Evolutionary conservation across 108 stramenopile genomes (phyloP).

Genomic region (Skeletonema grethae): DNA sequence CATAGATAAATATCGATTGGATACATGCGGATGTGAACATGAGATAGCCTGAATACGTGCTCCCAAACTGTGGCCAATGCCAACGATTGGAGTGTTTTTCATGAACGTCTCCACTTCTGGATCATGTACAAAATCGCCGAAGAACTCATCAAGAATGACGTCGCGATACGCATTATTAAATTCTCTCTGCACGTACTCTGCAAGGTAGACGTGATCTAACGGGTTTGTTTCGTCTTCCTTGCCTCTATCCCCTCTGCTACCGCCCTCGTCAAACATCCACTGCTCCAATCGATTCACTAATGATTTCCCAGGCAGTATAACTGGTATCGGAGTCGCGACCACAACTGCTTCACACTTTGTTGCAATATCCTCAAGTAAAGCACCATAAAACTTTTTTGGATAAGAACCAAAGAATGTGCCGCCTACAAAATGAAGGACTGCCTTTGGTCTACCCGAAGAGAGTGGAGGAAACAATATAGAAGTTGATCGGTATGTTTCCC

Average conservation of each 20-base stretch:
- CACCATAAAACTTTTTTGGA: slow-evolving; percentile 70
- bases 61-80: slow-evolving; percentile 81
- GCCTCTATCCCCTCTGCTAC: slow-evolving; percentile 2
- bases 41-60: slow-evolving; percentile 69
- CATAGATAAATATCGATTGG: slow-evolving; percentile 34
- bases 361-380: slow-evolving; percentile 65
- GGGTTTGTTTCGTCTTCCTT: slow-evolving; percentile 48
- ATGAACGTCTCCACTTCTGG: slow-evolving; percentile 46
- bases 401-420: slow-evolving; percentile 80
- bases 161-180: slow-evolving; percentile 67
- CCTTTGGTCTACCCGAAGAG: slow-evolving; percentile 50
- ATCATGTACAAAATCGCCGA: slow-evolving; percentile 27
- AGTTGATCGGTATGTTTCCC: slow-evolving; percentile 56
- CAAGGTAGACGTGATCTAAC: slow-evolving; percentile 65
- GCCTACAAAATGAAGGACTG: slow-evolving; percentile 82
- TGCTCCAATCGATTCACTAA: slow-evolving; percentile 29
- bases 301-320: slow-evolving; percentile 52
- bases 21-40: slow-evolving; percentile 35
- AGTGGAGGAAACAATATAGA: slow-evolving; percentile 74
- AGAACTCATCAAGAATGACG: slow-evolving; percentile 83
- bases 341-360: slow-evolving; percentile 61
- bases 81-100: slow-evolving; percentile 61
- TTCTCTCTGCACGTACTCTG: slow-evolving; percentile 47
- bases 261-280: slow-evolving; percentile 35
- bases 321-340: slow-evolving; percentile 73